Conservation (phyloP, 768 basidiomycete species). For the Naematelia encephala region DNA sequence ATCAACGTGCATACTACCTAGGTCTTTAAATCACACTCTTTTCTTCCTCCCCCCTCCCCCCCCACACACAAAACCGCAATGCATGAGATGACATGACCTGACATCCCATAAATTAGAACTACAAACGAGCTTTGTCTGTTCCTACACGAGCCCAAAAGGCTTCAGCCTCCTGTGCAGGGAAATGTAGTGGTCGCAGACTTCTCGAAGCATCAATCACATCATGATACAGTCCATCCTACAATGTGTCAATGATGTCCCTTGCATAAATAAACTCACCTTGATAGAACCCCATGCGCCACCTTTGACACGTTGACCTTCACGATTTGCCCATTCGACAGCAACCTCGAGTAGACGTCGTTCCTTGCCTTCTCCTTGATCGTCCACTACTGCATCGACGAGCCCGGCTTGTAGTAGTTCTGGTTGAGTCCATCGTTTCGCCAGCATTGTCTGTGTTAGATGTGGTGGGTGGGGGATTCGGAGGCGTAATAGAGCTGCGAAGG, state of each 20-base stretch:
- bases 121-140: constrained; percentile 8
- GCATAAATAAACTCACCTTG: constrained; percentile 33
- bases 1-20: constrained; percentile 21
- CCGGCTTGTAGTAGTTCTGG: constrained; percentile 65
- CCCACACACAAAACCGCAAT: too few relatives aligned
- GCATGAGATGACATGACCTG: not conserved
- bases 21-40: constrained; percentile 10
- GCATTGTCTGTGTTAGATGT: constrained; percentile 66
- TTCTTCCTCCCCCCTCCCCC: too few relatives aligned
- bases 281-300: constrained; percentile 45
- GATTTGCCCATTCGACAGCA: constrained; percentile 36
- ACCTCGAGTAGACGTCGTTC: constrained; percentile 13
- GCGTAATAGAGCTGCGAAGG: constrained; percentile 63
- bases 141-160: constrained; percentile 30
- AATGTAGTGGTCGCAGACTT: constrained; percentile 20
- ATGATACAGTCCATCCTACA: constrained; percentile 27
- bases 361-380: constrained; percentile 46
- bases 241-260: not conserved
- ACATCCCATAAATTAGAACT: too few relatives aligned
- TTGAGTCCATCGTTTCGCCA: constrained; percentile 75
- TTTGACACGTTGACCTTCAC: constrained; percentile 34
- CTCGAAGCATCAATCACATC: constrained; percentile 27
- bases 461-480: constrained; percentile 64
- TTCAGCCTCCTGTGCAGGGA: constrained; percentile 28
- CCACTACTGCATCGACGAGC: constrained; percentile 67